Base-by-base conservation (phyloP, 2,329 filamentous ascomycete genomes). In the Diaporthe capsici region DNA sequence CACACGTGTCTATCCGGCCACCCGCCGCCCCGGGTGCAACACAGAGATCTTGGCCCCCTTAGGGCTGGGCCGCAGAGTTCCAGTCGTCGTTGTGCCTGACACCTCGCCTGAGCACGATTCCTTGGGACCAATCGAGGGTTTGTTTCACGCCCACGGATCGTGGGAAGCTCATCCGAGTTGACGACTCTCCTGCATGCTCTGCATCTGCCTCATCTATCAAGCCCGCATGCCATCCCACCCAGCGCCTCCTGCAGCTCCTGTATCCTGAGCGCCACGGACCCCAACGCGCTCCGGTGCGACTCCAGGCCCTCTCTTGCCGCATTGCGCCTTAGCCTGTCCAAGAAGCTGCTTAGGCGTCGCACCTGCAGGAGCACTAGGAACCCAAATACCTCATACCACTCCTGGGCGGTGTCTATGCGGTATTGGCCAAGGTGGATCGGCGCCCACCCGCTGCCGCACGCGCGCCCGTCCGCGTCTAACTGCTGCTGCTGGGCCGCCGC, bases 201-300 rank as follows among this genome's bases (percentile, higher is more conserved):
- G 12, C 12, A 5, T 13, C n/a, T 39, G 47, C 22, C 22, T 68
- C 34, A 70, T 31, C 65, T 70, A 37, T 53, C 49, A 22, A 70
- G 22, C n/a, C 65, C 65, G 15, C 34, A 39, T 42, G 65, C 42
- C 65, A 70, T 70, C 13, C 65, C 65, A 28, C 65, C 49, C 25
- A 70, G n/a, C n/a, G 65, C 49, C 10, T 70, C 65, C 49, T 70
- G 65, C 2, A 70, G 65, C 20, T 70, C 65, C 65, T 70, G 47
- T 6, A 70, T 37, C 65, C 65, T 39, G 4, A 70, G 34, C 8
- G 47, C 49, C n/a, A 70, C 65, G 22, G 65, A 70, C 4, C 34
- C 65, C 31, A 70, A 15, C 13, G 47, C 49, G n/a, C 65, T 55
- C 20, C 49, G 65, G 34, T 70, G 65, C 10, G 65, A 70, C 4